These are phyloP conservation scores for Clarireedia sp. DNA, from an alignment of 2,329 filamentous ascomycete genomes.

Conservation along the genomic window DNA sequence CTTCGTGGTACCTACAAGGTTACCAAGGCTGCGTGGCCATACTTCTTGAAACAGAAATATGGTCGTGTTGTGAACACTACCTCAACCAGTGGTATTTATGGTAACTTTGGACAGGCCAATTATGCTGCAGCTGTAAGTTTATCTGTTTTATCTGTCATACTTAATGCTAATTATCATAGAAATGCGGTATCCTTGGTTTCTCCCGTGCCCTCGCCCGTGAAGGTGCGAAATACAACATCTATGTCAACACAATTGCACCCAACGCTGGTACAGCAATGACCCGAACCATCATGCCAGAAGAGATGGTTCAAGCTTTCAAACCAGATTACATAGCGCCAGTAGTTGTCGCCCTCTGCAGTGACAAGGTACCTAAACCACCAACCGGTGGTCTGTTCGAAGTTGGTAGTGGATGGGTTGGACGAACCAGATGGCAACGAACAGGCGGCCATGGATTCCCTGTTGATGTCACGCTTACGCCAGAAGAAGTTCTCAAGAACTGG, in stretches of 20 bases:
- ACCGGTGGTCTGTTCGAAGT: slow-evolving; percentile 91
- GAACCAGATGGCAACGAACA: slow-evolving; percentile 89
- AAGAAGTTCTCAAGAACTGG: slow-evolving; percentile 72
- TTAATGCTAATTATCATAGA: slow-evolving; percentile 38
- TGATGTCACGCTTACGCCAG: slow-evolving; percentile 73
- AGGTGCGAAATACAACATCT: slow-evolving; percentile 95
- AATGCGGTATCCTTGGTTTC: slow-evolving; percentile 90
- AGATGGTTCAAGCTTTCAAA: slow-evolving; percentile 98
- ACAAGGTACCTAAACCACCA: slow-evolving; percentile 75
- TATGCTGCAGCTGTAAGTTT: slow-evolving; percentile 75
- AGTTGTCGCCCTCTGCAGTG: slow-evolving; percentile 75
- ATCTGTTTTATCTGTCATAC: slow-evolving; percentile 28
- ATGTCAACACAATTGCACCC: slow-evolving; percentile 94
- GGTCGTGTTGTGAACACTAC: slow-evolving; percentile 95
- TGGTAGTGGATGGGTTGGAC: slow-evolving; percentile 85
- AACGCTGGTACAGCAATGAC: slow-evolving; percentile 97
- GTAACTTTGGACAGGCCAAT: slow-evolving; percentile 98
- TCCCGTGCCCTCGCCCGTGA: slow-evolving; percentile 88
- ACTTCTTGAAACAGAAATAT: slow-evolving; percentile 98
- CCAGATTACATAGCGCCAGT: slow-evolving; percentile 95
- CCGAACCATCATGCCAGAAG: slow-evolving; percentile 85
- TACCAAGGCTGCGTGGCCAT: slow-evolving; percentile 95
- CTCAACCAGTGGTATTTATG: slow-evolving; percentile 94
- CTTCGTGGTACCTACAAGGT: slow-evolving; percentile 92
- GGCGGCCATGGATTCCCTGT: slow-evolving; percentile 88